phyloP scores from a whole-genome alignment of 768 basidiomycete species.

The Leccinum sublutescens region DNA sequence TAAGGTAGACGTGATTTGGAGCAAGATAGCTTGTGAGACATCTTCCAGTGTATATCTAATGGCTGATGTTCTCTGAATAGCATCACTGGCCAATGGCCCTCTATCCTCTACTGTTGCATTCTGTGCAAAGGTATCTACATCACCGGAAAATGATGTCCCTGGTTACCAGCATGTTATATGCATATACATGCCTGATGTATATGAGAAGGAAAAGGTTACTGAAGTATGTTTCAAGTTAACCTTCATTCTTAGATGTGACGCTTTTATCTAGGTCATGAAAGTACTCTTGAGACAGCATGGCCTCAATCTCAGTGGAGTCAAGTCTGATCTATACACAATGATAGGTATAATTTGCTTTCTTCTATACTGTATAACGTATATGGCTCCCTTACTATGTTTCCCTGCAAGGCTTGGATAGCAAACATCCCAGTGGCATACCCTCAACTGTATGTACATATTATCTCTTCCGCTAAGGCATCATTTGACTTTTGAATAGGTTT shows the following conservation, averaged over 20 bases:
- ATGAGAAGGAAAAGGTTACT: conserved; percentile 57
- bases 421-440: conserved; percentile 69
- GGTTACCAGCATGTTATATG: conserved; percentile 67
- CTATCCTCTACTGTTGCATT: conserved; percentile 56
- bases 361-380: no score
- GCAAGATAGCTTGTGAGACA: conserved; percentile 54
- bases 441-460: conserved; percentile 51
- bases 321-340: conserved; percentile 65
- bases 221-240: conserved; percentile 37
- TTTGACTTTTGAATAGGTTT: conserved; percentile 44
- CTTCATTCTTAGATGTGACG: not conserved
- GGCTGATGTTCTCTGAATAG: conserved; percentile 32
- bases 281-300: conserved; percentile 66
- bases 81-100: conserved; percentile 64
- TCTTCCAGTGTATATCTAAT: not conserved
- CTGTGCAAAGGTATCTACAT: conserved; percentile 66
- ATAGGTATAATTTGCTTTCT: conserved; percentile 43
- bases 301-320: conserved; percentile 62
- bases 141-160: conserved; percentile 43
- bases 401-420: conserved; percentile 67
- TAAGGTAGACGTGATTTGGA: conserved; percentile 64
- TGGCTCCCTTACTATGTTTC: not conserved
- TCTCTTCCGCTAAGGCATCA: not conserved
- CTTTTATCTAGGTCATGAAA: conserved; percentile 54
- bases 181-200: conserved; percentile 69